Evolutionary conservation across 2,329 filamentous ascomycete genomes (phyloP), one percentile per base, ranked within the genome.

Genomic region (Penicillium expansum): DNA sequence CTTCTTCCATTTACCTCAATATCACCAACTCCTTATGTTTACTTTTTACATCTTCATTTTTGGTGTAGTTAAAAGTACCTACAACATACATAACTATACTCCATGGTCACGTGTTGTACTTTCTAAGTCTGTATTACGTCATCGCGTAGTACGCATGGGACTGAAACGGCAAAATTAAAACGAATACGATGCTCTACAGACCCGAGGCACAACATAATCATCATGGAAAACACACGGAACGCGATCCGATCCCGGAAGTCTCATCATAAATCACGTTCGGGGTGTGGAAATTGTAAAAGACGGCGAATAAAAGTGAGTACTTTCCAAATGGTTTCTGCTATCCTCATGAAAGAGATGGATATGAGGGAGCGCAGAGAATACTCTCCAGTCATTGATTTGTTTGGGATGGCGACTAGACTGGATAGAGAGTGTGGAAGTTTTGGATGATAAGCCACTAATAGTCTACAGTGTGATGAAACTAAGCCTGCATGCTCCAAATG

Each of bases 281-380:
- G 72, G 4, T 75, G 72, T 54, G 52, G 48, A 11, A 71, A 69
- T 47, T 75, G 72, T 48, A 74, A 74, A 56, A 65, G 58, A 51
- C 59, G 71, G 7, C 69, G 71, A 14, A 65, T 74, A 9, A 75
- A 74, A 61, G 72, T 74, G 45, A 63, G 68, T 60, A 18, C 4
- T 18, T 37, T 27, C 24, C 11, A 16, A 20, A 22, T 13, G 5
- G 13, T 11, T 10, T 22, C 35, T 47, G 4, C 29, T 27, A 8
- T 14, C 27, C 27, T 22, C 8, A 10, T 18, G 11, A 48, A 27
- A 30, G 5, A 24, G 29, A 43, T 20, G 16, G 10, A 14, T n/a
- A n/a, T n/a, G n/a, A n/a, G n/a, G n/a, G n/a, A n/a, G n/a, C n/a
- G n/a, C n/a, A n/a, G n/a, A n/a, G n/a, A n/a, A n/a, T n/a, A n/a